Evolutionary conservation across 2,329 filamentous ascomycete genomes (phyloP), one percentile per base, ranked within the genome.

Genomic region (Dactylonectria macrodidyma): DNA sequence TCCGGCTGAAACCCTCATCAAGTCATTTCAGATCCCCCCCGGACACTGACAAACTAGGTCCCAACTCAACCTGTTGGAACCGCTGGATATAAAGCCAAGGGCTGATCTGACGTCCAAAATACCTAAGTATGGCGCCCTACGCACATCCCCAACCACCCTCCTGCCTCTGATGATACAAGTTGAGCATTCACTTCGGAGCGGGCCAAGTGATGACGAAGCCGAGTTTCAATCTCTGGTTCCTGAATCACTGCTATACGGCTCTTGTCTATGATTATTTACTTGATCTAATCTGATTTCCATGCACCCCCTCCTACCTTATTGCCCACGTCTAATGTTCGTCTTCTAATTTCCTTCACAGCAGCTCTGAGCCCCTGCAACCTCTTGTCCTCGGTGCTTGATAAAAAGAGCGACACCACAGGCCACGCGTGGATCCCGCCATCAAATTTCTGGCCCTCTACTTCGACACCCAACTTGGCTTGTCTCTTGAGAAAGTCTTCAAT

Each of bases 371-470:
- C 89, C 68, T 84, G 84, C 62, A 88, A 77, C 62, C 90, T 85
- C 75, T 85, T 81, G 38, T 84, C 81, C n/a, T 78, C 76, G 30
- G 83, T 83, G 54, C 80, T 82, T 51, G 87, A 85, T 33, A 90
- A 78, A 74, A 90, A 89, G n/a, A 89, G 75, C 54, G 85, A 85
- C 10, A 91, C 92, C 22, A 97, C 91, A 0, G 93, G 93, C 94
- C 94, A 97, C 11, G 91, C 93, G 79, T 97, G 94, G 65, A 96
- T 91, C 3, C 89, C 91, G 14, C 89, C 91, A 33, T 85, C 81
- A 71, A 93, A 90, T 75, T 89, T 88, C 73, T 88, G 84, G 62
- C 84, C 85, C 61, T 85, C 83, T n/a, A 92, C 85, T 44, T 86
- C 78, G 38, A 89, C 80, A 3, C 86, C 86, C 14, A 86, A 84